These are phyloP conservation scores for Rosellinia necatrix DNA, from an alignment of 2,329 filamentous ascomycete genomes.

Conservation along the genomic window DNA sequence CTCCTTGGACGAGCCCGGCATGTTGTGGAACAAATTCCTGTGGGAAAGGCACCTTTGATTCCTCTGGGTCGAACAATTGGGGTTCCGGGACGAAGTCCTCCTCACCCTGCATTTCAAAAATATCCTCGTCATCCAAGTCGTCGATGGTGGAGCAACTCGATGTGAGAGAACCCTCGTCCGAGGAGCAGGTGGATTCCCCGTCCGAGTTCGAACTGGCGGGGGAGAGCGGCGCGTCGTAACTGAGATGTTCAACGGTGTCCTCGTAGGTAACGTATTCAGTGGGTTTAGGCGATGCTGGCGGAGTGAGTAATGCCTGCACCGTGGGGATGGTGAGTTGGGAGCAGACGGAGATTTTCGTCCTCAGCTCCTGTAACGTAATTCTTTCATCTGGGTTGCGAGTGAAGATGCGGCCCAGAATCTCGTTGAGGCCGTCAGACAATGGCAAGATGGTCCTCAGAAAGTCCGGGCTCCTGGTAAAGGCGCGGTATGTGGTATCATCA, in stretches of 20 bases:
- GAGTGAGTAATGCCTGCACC: constrained; percentile 44
- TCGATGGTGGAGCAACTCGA: constrained; percentile 60
- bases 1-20: constrained; percentile 41
- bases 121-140: constrained; percentile 54
- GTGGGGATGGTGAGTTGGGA: constrained; percentile 67
- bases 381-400: constrained; percentile 81
- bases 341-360: constrained; percentile 76
- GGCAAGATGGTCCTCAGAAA: constrained; percentile 94
- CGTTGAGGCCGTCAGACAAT: constrained; percentile 85
- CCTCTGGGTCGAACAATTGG: constrained; percentile 53
- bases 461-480: constrained; percentile 80
- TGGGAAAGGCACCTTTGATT: constrained; percentile 48
- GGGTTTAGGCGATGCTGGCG: constrained; percentile 50
- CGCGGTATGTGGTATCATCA: constrained; percentile 93
- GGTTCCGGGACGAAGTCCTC: constrained; percentile 47
- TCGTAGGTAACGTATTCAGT: constrained; percentile 55
- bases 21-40: constrained; percentile 57
- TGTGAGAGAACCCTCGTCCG: constrained; percentile 60
- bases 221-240: constrained; percentile 52
- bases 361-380: constrained; percentile 80
- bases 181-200: constrained; percentile 50
- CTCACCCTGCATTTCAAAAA: constrained; percentile 50
- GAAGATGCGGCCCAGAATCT: constrained; percentile 86
- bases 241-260: constrained; percentile 51
- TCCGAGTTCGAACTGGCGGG: constrained; percentile 53